Evolutionary conservation across 768 basidiomycete genomes (phyloP).

Genomic region (Erythrobasidium yunnanense): DNA sequence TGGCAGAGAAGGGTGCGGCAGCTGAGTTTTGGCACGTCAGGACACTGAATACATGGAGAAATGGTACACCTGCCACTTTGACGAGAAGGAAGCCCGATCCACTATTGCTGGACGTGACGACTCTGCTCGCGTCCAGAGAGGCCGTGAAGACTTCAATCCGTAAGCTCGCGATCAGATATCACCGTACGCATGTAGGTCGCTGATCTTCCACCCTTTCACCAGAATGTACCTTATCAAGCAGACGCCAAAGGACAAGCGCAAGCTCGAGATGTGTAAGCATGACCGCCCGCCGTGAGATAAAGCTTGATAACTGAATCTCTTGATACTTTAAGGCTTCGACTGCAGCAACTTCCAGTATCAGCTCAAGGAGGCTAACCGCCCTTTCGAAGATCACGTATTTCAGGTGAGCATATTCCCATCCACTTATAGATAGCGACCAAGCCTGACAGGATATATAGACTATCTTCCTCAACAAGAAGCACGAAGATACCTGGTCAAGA

Average conservation of each 20-base stretch:
- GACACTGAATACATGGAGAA: constrained; percentile 43
- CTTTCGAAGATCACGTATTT: constrained; percentile 44
- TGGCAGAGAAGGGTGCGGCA: no score
- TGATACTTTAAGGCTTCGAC: constrained; percentile 27
- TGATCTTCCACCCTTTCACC: no score
- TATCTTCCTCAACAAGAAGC: constrained; percentile 45
- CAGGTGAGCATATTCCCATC: constrained; percentile 32
- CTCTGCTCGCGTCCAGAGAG: constrained; percentile 38
- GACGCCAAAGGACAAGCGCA: constrained; percentile 38
- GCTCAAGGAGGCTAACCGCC: constrained; percentile 34
- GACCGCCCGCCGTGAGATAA: constrained; percentile 2
- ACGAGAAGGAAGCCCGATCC: constrained; percentile 37
- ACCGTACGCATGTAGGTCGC: constrained; percentile 28
- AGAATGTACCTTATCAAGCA: constrained; percentile 45
- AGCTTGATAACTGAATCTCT: not conserved
- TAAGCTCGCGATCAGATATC: constrained; percentile 26
- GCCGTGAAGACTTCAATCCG: constrained; percentile 42
- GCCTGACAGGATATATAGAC: constrained; percentile 32
- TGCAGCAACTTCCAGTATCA: constrained; percentile 36
- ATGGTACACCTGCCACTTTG: constrained; percentile 42
- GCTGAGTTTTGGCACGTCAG: not conserved
- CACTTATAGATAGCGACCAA: not conserved
- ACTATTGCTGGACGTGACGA: constrained; percentile 43
- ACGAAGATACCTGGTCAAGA: constrained; percentile 42
- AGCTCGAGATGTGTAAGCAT: constrained; percentile 42